Evolutionary conservation across 192 early-diverging fungal genomes (phyloP), one percentile per base, ranked within the genome.

Genomic region (Coemansia sp.): DNA sequence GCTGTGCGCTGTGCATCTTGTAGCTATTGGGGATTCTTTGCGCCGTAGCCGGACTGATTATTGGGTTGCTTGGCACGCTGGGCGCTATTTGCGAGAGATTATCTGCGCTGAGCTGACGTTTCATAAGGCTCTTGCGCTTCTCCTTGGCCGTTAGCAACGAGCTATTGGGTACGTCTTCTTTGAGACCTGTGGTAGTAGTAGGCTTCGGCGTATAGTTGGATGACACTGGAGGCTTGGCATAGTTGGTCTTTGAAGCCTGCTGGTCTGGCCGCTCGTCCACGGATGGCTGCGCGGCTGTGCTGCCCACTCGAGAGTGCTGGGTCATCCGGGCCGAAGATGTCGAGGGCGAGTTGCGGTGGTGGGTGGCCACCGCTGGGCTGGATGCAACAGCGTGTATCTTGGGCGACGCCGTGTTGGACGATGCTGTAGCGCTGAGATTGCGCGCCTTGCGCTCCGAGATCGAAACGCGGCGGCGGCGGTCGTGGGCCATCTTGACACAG

Each of bases 401-500:
- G 30, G 30, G 30, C 5, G 30, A 32, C 30, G 11, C 11, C 6
- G 30, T 32, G 6, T 8, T 8, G 6, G 5, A 11, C 6, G 30
- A 32, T n/a, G n/a, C n/a, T n/a, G n/a, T n/a, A 5, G 6, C 30
- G 30, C 6, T 11, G 30, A 32, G 5, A 8, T 3, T 6, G 4
- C 44, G 24, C 11, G 24, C 44, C 27, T 54, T 41, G 41, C 25
- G 42, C 35, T 55, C 51, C 10, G 25, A 11, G 14, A 35, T 55
- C 11, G 26, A 15, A 17, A 29, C 30, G 17, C 46, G 27, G 13
- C 61, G 52, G 13, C 44, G 38, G 2, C 50, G 62, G 18, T 73
- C 70, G 43, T 66, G 70, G 1, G 58, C 55, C 63, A 65, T 65
- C 32, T 73, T 73, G 13, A 61, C 45, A 33, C 63, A 73, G 45